Evolutionary conservation across 805 yeast genomes (phyloP).

Genomic region (Metschnikowia orientalis): DNA sequence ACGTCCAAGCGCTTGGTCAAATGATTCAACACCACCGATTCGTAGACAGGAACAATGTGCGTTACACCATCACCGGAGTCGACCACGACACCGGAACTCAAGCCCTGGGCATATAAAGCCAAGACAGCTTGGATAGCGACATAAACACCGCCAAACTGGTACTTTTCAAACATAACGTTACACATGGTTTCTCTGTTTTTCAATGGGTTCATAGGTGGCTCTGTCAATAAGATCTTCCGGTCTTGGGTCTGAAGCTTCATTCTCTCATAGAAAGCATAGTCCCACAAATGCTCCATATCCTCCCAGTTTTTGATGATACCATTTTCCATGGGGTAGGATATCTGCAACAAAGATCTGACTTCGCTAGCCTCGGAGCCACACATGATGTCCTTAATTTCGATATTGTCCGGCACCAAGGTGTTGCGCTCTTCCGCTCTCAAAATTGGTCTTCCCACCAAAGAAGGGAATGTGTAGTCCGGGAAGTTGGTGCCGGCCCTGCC

Average conservation of each 20-base stretch:
- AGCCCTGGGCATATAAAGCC: constrained; percentile 95
- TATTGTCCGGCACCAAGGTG: constrained; percentile 46
- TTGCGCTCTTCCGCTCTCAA: constrained; percentile 92
- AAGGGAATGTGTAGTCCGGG: constrained; percentile 96
- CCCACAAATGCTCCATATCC: constrained; percentile 98
- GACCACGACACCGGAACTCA: constrained; percentile 95
- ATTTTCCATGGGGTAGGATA: constrained; percentile 98
- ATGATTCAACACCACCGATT: constrained; percentile 93
- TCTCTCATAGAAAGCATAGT: constrained; percentile 89
- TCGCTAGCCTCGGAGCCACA: constrained; percentile 94
- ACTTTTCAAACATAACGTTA: constrained; percentile 87
- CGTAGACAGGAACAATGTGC: constrained; percentile 96
- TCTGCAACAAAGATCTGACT: constrained; percentile 83
- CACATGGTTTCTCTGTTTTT: constrained; percentile 89
- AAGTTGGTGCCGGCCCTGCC: constrained; percentile 96
- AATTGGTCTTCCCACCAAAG: constrained; percentile 96
- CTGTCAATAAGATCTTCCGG: constrained; percentile 81
- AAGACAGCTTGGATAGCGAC: constrained; percentile 98
- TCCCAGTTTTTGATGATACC: constrained; percentile 97
- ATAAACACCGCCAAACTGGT: constrained; percentile 86
- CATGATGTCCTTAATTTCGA: constrained; percentile 92
- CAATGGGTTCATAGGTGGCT: constrained; percentile 97
- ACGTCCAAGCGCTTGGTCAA: constrained; percentile 89
- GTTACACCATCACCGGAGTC: constrained; percentile 99
- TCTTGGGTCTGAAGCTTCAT: constrained; percentile 75